These are phyloP conservation scores for Fomitopsis pulvina DNA, from an alignment of 768 basidiomycete species.

Conservation along the genomic window DNA sequence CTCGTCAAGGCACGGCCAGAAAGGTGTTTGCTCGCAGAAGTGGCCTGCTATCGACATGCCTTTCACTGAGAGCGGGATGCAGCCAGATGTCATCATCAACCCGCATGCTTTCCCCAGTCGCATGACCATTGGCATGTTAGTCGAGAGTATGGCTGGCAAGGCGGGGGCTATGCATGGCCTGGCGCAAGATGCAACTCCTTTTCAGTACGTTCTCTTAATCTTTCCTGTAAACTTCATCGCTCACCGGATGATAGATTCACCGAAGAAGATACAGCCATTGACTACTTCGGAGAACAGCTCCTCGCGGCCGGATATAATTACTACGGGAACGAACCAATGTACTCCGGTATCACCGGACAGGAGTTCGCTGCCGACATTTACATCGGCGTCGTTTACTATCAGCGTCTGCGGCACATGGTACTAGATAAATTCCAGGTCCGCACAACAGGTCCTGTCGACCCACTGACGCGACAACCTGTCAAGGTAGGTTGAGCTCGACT, in stretches of 20 bases:
- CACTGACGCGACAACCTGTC: slow-evolving; percentile 92
- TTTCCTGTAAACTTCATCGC: slow-evolving; percentile 5
- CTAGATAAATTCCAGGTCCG: slow-evolving; percentile 99
- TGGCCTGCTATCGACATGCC: slow-evolving; percentile 99
- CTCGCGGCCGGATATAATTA: slow-evolving; percentile 95
- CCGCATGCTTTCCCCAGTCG: slow-evolving; percentile 99
- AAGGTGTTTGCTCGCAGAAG: slow-evolving; percentile 99
- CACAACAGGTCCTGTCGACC: slow-evolving; percentile 96
- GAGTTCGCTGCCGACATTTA: slow-evolving; percentile 99
- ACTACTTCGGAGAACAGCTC: slow-evolving; percentile 96
- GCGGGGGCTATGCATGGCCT: slow-evolving; percentile 98
- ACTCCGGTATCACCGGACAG: slow-evolving; percentile 97
- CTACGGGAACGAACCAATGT: slow-evolving; percentile 99
- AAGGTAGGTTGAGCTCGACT: slow-evolving; percentile 50
- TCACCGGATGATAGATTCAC: slow-evolving; percentile 58
- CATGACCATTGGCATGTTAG: slow-evolving; percentile 99
- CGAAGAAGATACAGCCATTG: slow-evolving; percentile 93
- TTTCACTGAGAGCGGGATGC: slow-evolving; percentile 97
- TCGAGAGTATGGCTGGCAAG: slow-evolving; percentile 99
- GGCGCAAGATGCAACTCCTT: slow-evolving; percentile 97
- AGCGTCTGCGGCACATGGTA: slow-evolving; percentile 98
- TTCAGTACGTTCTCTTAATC: slow-evolving; percentile 57
- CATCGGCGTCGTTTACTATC: slow-evolving; percentile 97
- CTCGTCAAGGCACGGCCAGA: slow-evolving; percentile 97
- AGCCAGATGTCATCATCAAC: slow-evolving; percentile 99